Base-by-base conservation (phyloP, 1,284 basidiomycete species). In the Crepidotus sp. region DNA sequence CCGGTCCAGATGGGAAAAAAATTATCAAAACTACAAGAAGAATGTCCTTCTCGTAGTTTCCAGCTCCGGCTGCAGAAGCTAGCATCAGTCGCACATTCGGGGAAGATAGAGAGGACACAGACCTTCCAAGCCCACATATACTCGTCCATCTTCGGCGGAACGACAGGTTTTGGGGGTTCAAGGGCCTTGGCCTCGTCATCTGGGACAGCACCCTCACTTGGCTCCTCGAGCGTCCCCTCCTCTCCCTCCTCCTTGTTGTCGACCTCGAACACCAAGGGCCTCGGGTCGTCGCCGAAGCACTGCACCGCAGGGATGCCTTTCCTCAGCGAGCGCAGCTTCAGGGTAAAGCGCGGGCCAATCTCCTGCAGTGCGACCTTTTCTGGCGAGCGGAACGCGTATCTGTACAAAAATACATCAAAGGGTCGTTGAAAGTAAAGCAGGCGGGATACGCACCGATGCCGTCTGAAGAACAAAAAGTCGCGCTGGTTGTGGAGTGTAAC, bases 401-500 rank as follows among this genome's bases (percentile, higher is more conserved):
- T 91, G 10, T 10, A 19, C 3, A 4, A n/a, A 25, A 11, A 27
- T 24, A 27, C 1, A 17, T 9, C n/a, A 15, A 17, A 31, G 36
- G 26, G 8, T 8, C 17, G n/a, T 13, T 15, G 3, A 46, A 18
- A 5, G 19, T 15, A 25, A 46, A 26, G 34, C n/a, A 14, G 30
- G 13, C 27, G 34, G 44, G 46, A 33, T 1, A 17, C 55, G 37
- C 40, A 89, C 84, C 89, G 74, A 68, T 98, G 94, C 52, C 96
- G 72, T 48, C 96, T 72, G 73, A 98, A 97, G 69, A 99, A 99
- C 47, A 98, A 68, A 63, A 98, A 99, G 67, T 99, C 96, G 44
- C 96, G 79, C 62, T 98, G 94, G 59, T 98, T 98, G 63, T 98
- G 96, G 21, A 98, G 72, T 1, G 95, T 97, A 3, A 98, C 93